These are phyloP conservation scores for Rhodomyrtus tomentosa DNA, from an alignment of 345 rosid species.

Conservation along the genomic window DNA sequence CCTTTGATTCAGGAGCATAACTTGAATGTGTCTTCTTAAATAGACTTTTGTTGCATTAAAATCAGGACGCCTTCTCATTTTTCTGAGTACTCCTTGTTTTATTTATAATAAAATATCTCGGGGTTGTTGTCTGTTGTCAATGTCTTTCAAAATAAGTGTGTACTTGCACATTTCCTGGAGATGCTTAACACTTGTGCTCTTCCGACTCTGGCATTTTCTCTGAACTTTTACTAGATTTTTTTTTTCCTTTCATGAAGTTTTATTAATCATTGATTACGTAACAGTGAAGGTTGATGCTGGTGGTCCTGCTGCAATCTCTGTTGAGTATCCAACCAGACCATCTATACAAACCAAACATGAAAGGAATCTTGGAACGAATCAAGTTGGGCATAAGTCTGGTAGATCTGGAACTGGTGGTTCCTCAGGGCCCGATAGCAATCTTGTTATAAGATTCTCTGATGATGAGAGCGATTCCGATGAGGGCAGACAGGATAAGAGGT, in stretches of 20 bases:
- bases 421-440: slow-evolving; percentile 30
- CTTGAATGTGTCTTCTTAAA: background rate
- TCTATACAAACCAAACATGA: background rate
- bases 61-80: background rate
- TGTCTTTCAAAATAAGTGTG: background rate
- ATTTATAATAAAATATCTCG: background rate
- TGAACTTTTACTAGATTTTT: background rate
- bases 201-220: background rate
- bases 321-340: background rate
- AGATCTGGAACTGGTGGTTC: slow-evolving; percentile 25
- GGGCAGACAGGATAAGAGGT: slow-evolving; percentile 8
- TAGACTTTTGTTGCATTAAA: background rate
- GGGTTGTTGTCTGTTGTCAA: background rate
- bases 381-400: slow-evolving; percentile 18
- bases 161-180: background rate
- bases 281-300: background rate
- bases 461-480: slow-evolving; percentile 73
- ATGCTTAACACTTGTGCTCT: background rate
- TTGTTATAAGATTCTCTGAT: slow-evolving; percentile 85
- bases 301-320: background rate
- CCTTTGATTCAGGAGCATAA: background rate
- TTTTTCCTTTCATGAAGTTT: background rate
- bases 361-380: slow-evolving; percentile 32
- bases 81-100: background rate
- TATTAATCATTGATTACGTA: background rate